Evolutionary conservation across 257 asterid genomes (phyloP), one percentile per base, ranked within the genome.

Genomic region (Petrea volubilis): DNA sequence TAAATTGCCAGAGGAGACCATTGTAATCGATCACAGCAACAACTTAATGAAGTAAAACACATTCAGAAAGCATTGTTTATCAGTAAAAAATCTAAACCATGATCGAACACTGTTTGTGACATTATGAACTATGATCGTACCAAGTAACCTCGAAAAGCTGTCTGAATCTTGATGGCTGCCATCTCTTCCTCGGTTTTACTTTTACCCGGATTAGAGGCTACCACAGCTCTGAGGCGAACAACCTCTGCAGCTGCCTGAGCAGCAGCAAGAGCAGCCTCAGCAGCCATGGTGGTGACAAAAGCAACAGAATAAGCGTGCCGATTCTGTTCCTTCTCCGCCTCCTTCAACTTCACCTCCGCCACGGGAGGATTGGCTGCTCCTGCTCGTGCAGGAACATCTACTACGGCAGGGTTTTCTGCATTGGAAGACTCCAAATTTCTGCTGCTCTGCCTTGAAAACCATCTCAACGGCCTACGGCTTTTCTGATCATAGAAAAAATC

Each of bases 191-290:
- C 82, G 0, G 96, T 72, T 71, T 81, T 82, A 38, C 85, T 72
- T 71, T 81, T 82, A 38, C 85, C 81, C 46, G 79, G 27, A 71
- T n/a, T 51, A 59, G 60, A 72, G 46, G 84, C 81, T 10, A 84
- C 84, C 28, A 89, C 84, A 23, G 90, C 57, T 64, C 83, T 88
- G 68, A 90, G 87, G 6, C 96, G 88, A 44, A 85, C 96, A 53
- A 88, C 94, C 84, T 88, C 96, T 1, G 90, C 96, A 61, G 96
- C 96, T 8, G 96, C 96, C 63, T 90, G 85, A 49, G 96, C 93
- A 4, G 96, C 96, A 2, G 94, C 94, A 60, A 88, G 91, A 7
- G 96, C 96, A 2, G 94, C 96, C 77, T 90, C 98, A 41, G 96
- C 96, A 47, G 98, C 96, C 83, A 80, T 79, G 17, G 98, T 91